Base-by-base conservation (phyloP, 108 stramenopile genomes). In the Discostella stelligeroides region DNA sequence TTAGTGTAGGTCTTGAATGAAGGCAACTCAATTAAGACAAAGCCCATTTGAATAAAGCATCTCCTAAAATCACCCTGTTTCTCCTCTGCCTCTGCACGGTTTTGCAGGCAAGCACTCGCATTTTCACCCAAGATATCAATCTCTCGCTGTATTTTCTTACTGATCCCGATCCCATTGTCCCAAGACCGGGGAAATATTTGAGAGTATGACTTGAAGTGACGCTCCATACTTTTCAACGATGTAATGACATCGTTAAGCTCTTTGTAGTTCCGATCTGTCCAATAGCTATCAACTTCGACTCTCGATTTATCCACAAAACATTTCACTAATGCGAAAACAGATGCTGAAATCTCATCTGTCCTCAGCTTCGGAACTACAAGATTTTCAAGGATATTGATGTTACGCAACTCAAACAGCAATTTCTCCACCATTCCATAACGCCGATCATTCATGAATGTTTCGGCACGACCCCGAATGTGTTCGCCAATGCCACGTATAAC, bases 21-120 rank as follows among this genome's bases (percentile, higher is more conserved):
- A 20, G 81, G 83, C 21, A 84, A 60, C 41, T 87, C 86, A 45
- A 87, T 76, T 7, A 87, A 73, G 6, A 87, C 83, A n/a, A n/a
- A n/a, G n/a, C n/a, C n/a, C n/a, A n/a, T n/a, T n/a, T n/a, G n/a
- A n/a, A n/a, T n/a, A n/a, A n/a, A n/a, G n/a, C n/a, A n/a, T n/a
- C n/a, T 55, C 37, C 79, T 66, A 73, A 87, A 87, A 7, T 87
- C 81, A 7, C 57, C 70, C 25, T 53, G 38, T 14, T 70, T 82
- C 13, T 79, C 60, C 23, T 80, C 82, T 25, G 86, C 86, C 9
- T 62, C 43, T 23, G 54, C 18, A 66, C 78, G 65, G 17, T 63
- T 72, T 51, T 67, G 38, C 8, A 87, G 38, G 56, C 62, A 75
- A 0, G 54, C 39, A 10, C 59, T 54, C 0, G 78, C 73, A 25